A percentile compares a stretch with the other conserved stretches of the same genome.
Evolutionary conservation across 2,329 filamentous ascomycete species (phyloP).

Genomic region (Eutypa lata): DNA sequence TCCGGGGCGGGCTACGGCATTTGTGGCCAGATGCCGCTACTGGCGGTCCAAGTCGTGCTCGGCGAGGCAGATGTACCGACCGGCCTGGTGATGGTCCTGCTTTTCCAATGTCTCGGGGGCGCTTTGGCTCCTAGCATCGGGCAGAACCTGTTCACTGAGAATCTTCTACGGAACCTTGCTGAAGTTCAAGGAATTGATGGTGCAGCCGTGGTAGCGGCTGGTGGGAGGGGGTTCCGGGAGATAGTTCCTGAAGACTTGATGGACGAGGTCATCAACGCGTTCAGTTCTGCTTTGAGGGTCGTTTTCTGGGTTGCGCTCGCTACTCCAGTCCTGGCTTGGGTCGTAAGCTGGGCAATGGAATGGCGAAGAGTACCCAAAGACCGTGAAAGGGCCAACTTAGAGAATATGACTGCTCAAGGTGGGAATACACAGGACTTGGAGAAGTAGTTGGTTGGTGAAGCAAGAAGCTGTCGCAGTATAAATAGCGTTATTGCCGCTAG

Average conservation of each 20-base stretch:
- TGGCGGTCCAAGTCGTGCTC: slow-evolving; percentile 13
- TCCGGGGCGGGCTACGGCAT: slow-evolving; percentile 8
- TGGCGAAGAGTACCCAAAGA: slow-evolving; percentile 4
- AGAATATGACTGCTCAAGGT: neutral
- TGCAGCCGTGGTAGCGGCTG: slow-evolving; percentile 7
- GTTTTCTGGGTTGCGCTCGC: slow-evolving; percentile 4
- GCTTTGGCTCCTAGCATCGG: slow-evolving; percentile 4
- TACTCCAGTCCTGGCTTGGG: slow-evolving; percentile 3
- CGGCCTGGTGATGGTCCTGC: slow-evolving; percentile 2
- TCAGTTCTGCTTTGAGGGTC: slow-evolving; percentile 4
- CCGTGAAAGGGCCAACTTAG: too few species aligned
- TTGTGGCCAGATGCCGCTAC: slow-evolving; percentile 7
- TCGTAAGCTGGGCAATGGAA: slow-evolving; percentile 7
- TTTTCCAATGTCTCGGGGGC: slow-evolving; percentile 5
- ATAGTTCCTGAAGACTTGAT: slow-evolving; percentile 3
- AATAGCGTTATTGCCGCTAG: too few species aligned
- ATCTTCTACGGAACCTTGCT: slow-evolving; percentile 5
- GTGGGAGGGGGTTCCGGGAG: slow-evolving; percentile 2
- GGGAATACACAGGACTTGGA: neutral
- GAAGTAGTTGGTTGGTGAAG: too few species aligned
- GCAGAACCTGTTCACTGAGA: slow-evolving; percentile 4
- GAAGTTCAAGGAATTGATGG: slow-evolving; percentile 3
- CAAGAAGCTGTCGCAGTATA: too few species aligned
- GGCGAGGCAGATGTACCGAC: slow-evolving; percentile 6
- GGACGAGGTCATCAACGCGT: slow-evolving; percentile 3